phyloP scores from a whole-genome alignment of 2,329 filamentous ascomycete genomes.

The Sphaerulina vaccinii region DNA sequence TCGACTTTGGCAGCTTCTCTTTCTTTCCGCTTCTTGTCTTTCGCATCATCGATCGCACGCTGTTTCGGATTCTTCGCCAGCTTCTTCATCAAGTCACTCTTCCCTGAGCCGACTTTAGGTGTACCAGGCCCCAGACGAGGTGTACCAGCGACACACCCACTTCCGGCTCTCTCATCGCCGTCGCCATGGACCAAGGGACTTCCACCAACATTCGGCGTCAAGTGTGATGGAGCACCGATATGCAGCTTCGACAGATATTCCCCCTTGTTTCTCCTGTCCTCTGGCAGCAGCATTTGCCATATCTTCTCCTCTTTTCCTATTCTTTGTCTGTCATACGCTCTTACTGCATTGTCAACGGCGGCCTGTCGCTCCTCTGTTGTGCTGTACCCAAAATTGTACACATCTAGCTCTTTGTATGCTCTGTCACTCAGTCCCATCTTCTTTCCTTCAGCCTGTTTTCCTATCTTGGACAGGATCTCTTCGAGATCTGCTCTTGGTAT shows the following conservation, averaged over 20 bases:
- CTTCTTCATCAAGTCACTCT: conserved; percentile 21
- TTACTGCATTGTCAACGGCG: conserved; percentile 62
- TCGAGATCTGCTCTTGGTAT: conserved; percentile 51
- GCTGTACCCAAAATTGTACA: conserved; percentile 61
- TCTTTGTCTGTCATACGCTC: conserved; percentile 62
- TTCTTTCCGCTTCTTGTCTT: conserved; percentile 48
- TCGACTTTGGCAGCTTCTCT: conserved; percentile 36
- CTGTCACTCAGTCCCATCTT: conserved; percentile 59
- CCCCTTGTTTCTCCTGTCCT: conserved; percentile 61
- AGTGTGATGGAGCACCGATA: conserved; percentile 39
- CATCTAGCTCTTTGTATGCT: conserved; percentile 60
- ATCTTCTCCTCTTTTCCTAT: conserved; percentile 59
- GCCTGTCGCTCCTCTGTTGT: conserved; percentile 55
- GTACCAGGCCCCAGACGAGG: conserved; percentile 32
- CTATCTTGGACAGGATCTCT: conserved; percentile 52
- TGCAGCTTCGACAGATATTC: conserved; percentile 60
- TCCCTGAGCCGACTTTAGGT: conserved; percentile 27
- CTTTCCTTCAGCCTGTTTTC: conserved; percentile 46
- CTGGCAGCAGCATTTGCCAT: conserved; percentile 62
- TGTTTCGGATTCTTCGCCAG: conserved; percentile 43
- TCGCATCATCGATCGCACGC: conserved; percentile 41
- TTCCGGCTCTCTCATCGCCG: conserved; percentile 21
- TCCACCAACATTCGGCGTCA: conserved; percentile 31
- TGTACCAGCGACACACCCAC: conserved; percentile 28
- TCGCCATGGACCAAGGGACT: conserved; percentile 31